Percentiles rank a stretch among this genome's conserved stretches.
Evolutionary conservation across 495 filamentous ascomycete species (phyloP).

Genomic region (Aspergillus kassunensis): DNA sequence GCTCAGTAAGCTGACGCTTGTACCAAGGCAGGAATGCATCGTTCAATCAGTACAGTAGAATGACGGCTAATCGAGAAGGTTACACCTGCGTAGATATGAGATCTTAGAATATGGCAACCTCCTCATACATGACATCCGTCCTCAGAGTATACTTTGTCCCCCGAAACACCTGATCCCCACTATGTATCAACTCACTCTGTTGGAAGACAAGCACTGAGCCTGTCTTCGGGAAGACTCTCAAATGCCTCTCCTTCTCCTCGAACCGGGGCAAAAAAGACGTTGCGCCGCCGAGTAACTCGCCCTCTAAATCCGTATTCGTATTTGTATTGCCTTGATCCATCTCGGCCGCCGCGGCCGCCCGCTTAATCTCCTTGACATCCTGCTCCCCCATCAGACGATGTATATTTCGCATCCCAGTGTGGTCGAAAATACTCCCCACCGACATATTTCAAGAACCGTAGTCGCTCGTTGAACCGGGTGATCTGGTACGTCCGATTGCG

Average conservation of each 20-base stretch:
- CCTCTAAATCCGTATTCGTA: conserved; percentile 11
- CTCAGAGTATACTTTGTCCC: conserved; percentile 74
- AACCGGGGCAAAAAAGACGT: conserved; percentile 55
- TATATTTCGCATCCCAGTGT: conserved; percentile 71
- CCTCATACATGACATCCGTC: conserved; percentile 68
- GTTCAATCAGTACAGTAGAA: too few species aligned
- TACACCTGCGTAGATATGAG: too few species aligned
- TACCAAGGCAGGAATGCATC: too few species aligned
- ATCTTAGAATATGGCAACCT: too few species aligned
- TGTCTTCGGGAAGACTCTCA: conserved; percentile 63
- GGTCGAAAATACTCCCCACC: conserved; percentile 73
- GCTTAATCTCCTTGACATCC: conserved; percentile 29
- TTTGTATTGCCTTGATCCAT: conserved; percentile 1
- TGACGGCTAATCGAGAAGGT: too few species aligned
- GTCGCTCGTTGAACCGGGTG: conserved; percentile 65
- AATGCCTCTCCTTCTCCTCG: conserved; percentile 37
- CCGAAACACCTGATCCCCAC: conserved; percentile 62
- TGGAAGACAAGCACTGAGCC: conserved; percentile 77
- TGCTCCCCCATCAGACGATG: conserved; percentile 53
- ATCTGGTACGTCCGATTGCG: conserved; percentile 51
- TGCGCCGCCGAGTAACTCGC: conserved; percentile 48
- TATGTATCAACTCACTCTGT: conserved; percentile 62
- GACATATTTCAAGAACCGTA: conserved; percentile 77
- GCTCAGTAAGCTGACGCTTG: too few species aligned
- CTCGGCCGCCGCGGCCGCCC: too few species aligned